These are phyloP conservation scores for Astrocystis sublimbata DNA, from an alignment of 495 filamentous ascomycete species.

Conservation along the genomic window DNA sequence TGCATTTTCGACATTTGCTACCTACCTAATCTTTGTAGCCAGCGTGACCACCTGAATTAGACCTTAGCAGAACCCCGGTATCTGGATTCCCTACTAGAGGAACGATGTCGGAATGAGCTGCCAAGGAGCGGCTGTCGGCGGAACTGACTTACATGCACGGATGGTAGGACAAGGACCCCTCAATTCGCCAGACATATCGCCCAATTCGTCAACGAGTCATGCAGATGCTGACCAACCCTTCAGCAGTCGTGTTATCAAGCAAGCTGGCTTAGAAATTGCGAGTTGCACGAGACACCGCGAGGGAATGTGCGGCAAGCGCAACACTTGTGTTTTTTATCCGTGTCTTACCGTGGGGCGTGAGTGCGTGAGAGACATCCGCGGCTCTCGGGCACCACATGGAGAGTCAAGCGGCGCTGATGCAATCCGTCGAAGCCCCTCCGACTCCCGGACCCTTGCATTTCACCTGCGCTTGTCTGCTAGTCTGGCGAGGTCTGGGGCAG, in stretches of 20 bases:
- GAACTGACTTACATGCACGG: neutral
- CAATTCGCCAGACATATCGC: neutral
- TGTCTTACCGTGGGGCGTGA: too few species aligned
- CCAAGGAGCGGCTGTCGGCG: conserved; percentile 6
- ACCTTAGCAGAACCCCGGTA: too few species aligned
- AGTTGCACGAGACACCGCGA: neutral
- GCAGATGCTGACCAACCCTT: too few species aligned
- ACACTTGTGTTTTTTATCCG: neutral
- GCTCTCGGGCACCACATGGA: conserved; percentile 11
- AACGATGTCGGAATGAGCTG: neutral
- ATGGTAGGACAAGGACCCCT: neutral
- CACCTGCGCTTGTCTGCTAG: neutral
- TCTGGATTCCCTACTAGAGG: too few species aligned
- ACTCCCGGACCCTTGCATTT: conserved; percentile 17
- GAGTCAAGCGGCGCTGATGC: conserved; percentile 17
- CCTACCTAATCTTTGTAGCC: too few species aligned
- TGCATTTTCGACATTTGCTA: too few species aligned
- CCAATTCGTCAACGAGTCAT: neutral
- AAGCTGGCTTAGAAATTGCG: neutral
- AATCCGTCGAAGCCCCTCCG: conserved; percentile 13
- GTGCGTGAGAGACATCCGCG: neutral
- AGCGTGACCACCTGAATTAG: too few species aligned
- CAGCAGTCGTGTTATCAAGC: too few species aligned
- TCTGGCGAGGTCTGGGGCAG: too few species aligned
- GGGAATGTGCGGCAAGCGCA: neutral